Evolutionary conservation across 768 basidiomycete genomes (phyloP).

Genomic region (Pisolithus orientalis): DNA sequence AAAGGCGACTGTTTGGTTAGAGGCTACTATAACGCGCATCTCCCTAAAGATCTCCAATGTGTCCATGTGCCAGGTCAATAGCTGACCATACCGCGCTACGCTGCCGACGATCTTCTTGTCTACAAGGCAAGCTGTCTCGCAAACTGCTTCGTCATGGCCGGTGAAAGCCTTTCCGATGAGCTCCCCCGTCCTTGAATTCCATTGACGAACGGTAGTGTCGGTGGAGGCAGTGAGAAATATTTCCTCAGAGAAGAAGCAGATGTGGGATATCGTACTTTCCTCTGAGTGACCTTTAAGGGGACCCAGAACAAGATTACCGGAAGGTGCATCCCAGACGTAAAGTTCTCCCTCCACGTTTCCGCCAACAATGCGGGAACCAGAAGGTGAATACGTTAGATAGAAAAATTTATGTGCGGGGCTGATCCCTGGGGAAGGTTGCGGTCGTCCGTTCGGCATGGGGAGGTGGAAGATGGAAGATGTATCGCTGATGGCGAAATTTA

Average conservation of each 20-base stretch:
- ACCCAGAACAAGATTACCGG: background rate
- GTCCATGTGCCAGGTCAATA: slow-evolving; percentile 2
- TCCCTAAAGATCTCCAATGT: background rate
- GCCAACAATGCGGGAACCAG: slow-evolving; percentile 3
- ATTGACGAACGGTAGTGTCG: slow-evolving; percentile 1
- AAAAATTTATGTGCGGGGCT: background rate
- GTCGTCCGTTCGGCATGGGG: background rate
- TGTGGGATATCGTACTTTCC: background rate
- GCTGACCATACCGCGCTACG: background rate
- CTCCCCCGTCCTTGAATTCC: slow-evolving; percentile 1
- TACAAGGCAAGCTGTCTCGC: background rate
- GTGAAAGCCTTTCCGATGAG: background rate
- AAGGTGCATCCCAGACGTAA: background rate
- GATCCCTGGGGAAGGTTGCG: background rate
- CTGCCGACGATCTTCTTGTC: background rate
- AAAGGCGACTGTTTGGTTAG: background rate
- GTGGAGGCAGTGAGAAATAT: background rate
- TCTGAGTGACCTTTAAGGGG: background rate
- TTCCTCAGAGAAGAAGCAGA: background rate
- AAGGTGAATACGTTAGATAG: slow-evolving; percentile 5
- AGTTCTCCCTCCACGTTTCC: slow-evolving; percentile 1
- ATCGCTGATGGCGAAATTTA: background rate
- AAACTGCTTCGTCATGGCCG: background rate
- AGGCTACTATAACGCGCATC: background rate
- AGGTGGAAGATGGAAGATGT: background rate